phyloP scores from a whole-genome alignment of 768 basidiomycete species.

The Hericium rajendrae region DNA sequence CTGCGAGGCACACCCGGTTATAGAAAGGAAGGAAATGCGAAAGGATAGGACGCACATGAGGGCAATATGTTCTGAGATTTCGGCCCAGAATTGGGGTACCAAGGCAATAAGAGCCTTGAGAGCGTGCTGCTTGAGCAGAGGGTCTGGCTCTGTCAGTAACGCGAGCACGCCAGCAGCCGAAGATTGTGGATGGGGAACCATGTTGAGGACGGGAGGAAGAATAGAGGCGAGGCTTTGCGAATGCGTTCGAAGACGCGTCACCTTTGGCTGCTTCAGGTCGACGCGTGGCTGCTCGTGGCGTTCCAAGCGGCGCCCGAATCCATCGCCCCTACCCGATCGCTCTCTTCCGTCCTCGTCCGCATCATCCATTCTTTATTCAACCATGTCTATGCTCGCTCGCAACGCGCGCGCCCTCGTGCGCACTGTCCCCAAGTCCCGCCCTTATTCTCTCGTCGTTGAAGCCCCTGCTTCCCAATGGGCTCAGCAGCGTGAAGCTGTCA shows the following conservation, averaged over 20 bases:
- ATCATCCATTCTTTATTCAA: not conserved
- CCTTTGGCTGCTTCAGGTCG: not conserved
- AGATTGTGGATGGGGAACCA: conserved; percentile 68
- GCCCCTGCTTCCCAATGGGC: conserved; percentile 35
- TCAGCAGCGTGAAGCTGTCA: conserved; percentile 44
- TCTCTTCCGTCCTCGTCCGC: conserved; percentile 2
- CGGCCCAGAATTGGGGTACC: conserved; percentile 95
- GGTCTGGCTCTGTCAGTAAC: conserved; percentile 81
- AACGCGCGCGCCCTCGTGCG: conserved; percentile 40
- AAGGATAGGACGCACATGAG: conserved; percentile 56
- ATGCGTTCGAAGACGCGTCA: conserved; percentile 30
- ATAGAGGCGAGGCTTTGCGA: conserved; percentile 10
- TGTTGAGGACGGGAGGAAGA: conserved; percentile 20
- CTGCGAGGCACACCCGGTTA: conserved; percentile 31
- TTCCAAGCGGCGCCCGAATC: conserved; percentile 3
- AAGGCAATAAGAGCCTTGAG: conserved; percentile 73
- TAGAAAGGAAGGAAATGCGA: not conserved
- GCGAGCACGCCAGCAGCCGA: conserved; percentile 88
- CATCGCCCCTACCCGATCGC: not conserved
- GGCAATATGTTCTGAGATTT: conserved; percentile 91
- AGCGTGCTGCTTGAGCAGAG: conserved; percentile 84
- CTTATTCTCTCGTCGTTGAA: conserved; percentile 28
- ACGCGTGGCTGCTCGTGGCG: conserved; percentile 5
- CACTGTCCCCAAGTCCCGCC: conserved; percentile 26
- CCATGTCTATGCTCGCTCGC: conserved; percentile 32